These are phyloP conservation scores for Suillus spraguei DNA, from an alignment of 768 basidiomycete genomes.

Conservation along the genomic window DNA sequence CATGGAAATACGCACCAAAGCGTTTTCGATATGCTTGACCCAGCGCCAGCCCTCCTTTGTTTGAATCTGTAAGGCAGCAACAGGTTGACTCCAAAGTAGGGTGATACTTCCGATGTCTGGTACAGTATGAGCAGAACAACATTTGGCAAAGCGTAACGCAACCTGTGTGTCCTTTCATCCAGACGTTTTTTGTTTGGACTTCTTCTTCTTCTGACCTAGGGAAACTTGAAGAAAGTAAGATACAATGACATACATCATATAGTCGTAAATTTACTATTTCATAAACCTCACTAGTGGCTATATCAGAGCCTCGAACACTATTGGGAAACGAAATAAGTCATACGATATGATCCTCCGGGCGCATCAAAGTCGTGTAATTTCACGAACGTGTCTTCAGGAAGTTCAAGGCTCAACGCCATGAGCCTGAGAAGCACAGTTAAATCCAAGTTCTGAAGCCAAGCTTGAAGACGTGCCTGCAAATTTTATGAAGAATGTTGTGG, in stretches of 20 bases:
- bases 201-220: conserved; percentile 54
- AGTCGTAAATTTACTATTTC: conserved; percentile 55
- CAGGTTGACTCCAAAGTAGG: conserved; percentile 63
- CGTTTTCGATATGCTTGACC: conserved; percentile 62
- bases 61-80: conserved; percentile 59
- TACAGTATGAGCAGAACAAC: not conserved
- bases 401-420: conserved; percentile 52
- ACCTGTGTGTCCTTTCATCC: conserved; percentile 65
- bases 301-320: not conserved
- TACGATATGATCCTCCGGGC: conserved; percentile 45
- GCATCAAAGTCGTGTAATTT: conserved; percentile 49
- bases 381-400: conserved; percentile 54
- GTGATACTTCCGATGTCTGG: conserved; percentile 57
- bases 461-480: conserved; percentile 39
- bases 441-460: not conserved
- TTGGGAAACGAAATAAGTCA: conserved; percentile 6
- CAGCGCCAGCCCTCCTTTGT: conserved; percentile 58
- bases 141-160: not conserved
- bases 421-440: conserved; percentile 34
- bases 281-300: conserved; percentile 54
- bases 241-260: not conserved
- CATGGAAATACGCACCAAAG: conserved; percentile 40
- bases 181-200: conserved; percentile 51
- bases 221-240: conserved; percentile 36
- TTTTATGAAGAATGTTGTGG: conserved; percentile 48